Conservation (phyloP, 2,329 filamentous ascomycete genomes). For the Sclerotinia minor region DNA sequence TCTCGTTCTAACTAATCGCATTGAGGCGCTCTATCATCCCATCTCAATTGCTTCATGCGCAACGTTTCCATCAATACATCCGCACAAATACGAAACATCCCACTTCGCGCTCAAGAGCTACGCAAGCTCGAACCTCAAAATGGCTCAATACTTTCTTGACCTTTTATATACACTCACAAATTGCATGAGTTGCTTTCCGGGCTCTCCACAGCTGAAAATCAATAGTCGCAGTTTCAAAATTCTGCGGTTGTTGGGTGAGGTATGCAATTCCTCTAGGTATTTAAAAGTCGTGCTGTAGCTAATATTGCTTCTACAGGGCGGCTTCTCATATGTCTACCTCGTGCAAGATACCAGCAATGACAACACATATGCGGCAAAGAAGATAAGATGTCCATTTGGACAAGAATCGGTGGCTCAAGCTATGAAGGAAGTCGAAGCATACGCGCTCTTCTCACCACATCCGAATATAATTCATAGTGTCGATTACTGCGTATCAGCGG, state of each 20-base stretch:
- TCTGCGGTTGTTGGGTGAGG: constrained; percentile 85
- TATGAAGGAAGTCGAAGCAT: constrained; percentile 96
- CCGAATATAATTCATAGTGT: constrained; percentile 84
- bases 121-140: constrained; percentile 41
- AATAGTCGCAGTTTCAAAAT: constrained; percentile 96
- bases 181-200: constrained; percentile 95
- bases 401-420: constrained; percentile 93
- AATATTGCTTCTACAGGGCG: constrained; percentile 52
- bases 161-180: constrained; percentile 88
- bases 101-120: constrained; percentile 16
- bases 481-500: constrained; percentile 78
- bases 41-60: neutral
- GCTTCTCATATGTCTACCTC: constrained; percentile 98
- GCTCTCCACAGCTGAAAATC: constrained; percentile 90
- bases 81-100: constrained; percentile 4
- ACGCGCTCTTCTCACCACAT: constrained; percentile 80
- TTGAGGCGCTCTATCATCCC: neutral
- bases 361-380: constrained; percentile 91
- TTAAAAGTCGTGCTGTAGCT: no score
- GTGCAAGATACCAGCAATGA: constrained; percentile 86
- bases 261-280: no score
- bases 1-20: neutral
- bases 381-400: constrained; percentile 97
- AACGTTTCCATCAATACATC: neutral
- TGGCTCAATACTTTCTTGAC: constrained; percentile 85